Percentiles rank a stretch among this genome's conserved stretches.
These are phyloP conservation scores for Boletus reticuloceps DNA, from an alignment of 768 basidiomycete species.

Conservation along the genomic window DNA sequence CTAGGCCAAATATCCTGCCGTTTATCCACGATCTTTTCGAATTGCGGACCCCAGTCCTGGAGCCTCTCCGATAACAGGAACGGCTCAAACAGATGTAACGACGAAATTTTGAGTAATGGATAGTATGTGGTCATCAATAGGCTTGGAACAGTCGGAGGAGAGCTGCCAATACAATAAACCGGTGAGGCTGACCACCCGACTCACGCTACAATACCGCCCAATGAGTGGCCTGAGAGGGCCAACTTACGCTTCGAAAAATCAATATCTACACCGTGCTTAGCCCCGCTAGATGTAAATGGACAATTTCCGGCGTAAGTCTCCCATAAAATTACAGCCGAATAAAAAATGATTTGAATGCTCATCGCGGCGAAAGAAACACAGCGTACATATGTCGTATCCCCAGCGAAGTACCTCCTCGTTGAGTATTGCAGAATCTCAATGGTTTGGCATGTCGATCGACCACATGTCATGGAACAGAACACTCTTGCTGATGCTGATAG, in stretches of 20 bases:
- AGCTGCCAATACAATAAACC: background rate
- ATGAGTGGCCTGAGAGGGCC: background rate
- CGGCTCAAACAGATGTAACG: slow-evolving; percentile 7
- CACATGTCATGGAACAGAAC: slow-evolving; percentile 7
- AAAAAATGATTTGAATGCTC: background rate
- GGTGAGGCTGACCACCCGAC: background rate
- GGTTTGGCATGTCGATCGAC: slow-evolving; percentile 6
- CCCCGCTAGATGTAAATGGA: slow-evolving; percentile 5
- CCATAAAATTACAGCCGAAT: background rate
- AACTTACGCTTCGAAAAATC: slow-evolving; percentile 8
- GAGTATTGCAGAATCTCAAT: slow-evolving; percentile 8
- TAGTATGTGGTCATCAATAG: background rate
- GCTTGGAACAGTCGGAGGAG: too few species aligned
- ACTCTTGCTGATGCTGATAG: background rate
- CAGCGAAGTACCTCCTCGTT: background rate
- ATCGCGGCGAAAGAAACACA: background rate
- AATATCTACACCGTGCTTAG: slow-evolving; percentile 1
- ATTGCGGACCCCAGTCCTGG: background rate
- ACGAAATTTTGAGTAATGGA: slow-evolving; percentile 5
- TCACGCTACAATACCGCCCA: background rate
- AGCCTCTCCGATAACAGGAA: background rate
- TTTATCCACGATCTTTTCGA: background rate
- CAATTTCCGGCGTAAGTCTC: background rate
- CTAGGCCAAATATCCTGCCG: slow-evolving; percentile 2
- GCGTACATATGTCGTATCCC: background rate